Percentiles rank a stretch among this genome's conserved stretches.
phyloP scores from a whole-genome alignment of 2,329 filamentous ascomycete species.

The Trichoderma atroviride region DNA sequence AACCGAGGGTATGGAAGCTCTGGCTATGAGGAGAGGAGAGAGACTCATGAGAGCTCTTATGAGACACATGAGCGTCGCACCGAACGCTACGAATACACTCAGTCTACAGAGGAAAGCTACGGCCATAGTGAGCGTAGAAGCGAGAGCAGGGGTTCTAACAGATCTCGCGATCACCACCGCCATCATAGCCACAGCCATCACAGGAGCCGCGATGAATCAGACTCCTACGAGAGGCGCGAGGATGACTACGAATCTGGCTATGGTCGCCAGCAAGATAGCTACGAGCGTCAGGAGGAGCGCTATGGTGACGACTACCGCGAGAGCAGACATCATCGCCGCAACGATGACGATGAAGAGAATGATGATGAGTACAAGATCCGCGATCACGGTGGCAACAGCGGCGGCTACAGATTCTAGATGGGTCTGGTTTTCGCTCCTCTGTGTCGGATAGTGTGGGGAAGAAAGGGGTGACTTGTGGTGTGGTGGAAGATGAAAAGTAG shows the following conservation, averaged over 20 bases:
- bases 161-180: conserved; percentile 35
- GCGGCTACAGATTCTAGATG: conserved; percentile 18
- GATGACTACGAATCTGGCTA: conserved; percentile 32
- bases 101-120: conserved; percentile 36
- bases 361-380: conserved; percentile 34
- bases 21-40: conserved; percentile 60
- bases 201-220: conserved; percentile 15
- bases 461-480: neutral
- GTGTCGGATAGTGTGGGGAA: neutral
- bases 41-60: conserved; percentile 54
- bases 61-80: conserved; percentile 63
- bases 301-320: conserved; percentile 30
- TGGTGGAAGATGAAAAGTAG: neutral
- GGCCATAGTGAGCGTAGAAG: conserved; percentile 31
- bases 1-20: conserved; percentile 49
- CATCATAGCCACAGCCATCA: conserved; percentile 7
- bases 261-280: conserved; percentile 27
- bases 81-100: conserved; percentile 53
- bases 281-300: conserved; percentile 32
- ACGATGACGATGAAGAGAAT: conserved; percentile 27
- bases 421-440: neutral
- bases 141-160: conserved; percentile 31
- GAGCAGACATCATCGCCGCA: conserved; percentile 22
- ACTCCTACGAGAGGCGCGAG: conserved; percentile 28
- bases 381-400: conserved; percentile 31